Conservation (phyloP, 805 yeast species). For the Cyberlindnera maritima region DNA sequence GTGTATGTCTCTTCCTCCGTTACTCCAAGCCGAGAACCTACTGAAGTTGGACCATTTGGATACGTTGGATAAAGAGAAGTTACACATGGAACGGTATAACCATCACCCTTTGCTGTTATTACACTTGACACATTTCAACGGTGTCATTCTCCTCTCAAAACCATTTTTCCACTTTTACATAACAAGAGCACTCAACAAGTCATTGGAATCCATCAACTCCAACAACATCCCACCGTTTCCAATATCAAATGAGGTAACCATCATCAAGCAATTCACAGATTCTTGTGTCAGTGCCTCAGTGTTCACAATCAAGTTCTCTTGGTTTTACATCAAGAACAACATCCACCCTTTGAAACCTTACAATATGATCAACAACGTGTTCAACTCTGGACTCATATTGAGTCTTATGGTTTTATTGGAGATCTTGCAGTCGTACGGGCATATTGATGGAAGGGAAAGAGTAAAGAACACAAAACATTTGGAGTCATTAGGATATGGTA, state of each 20-base stretch:
- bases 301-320: slow-evolving; percentile 30
- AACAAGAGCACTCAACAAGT: slow-evolving; percentile 13
- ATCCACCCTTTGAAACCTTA: slow-evolving; percentile 35
- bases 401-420: slow-evolving; percentile 29
- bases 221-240: too few species aligned
- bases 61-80: slow-evolving; percentile 1
- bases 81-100: not conserved
- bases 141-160: slow-evolving; percentile 34
- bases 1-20: slow-evolving; percentile 5
- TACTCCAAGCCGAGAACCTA: slow-evolving; percentile 3
- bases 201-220: not conserved
- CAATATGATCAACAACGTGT: slow-evolving; percentile 30
- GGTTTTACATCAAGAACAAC: slow-evolving; percentile 21
- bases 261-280: slow-evolving; percentile 28
- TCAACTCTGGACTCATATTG: slow-evolving; percentile 34
- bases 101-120: slow-evolving; percentile 26
- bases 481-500: slow-evolving; percentile 9
- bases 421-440: not conserved
- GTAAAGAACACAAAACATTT: slow-evolving; percentile 4
- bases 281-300: slow-evolving; percentile 35
- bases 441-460: not conserved
- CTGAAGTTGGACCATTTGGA: not conserved
- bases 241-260: slow-evolving; percentile 7
- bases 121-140: slow-evolving; percentile 35
- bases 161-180: slow-evolving; percentile 38